A percentile compares a stretch with the other conserved stretches of the same genome.
phyloP scores from a whole-genome alignment of 805 yeast species.

The Monosporozyma aerobia region DNA sequence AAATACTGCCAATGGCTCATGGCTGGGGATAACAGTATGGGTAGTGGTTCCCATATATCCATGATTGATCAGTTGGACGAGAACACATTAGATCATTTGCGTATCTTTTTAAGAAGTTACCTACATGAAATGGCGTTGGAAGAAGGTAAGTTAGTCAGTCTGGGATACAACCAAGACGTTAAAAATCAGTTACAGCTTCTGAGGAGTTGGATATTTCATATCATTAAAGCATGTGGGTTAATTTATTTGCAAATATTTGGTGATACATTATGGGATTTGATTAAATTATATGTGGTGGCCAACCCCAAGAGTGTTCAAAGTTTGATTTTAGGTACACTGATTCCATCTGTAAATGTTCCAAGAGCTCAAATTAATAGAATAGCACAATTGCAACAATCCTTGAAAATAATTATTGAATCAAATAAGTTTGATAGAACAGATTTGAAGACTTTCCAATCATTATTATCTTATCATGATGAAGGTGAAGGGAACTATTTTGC shows the following conservation, averaged over 20 bases:
- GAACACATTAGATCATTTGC: constrained; percentile 50
- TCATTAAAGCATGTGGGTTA: constrained; percentile 44
- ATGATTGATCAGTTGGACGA: constrained; percentile 37
- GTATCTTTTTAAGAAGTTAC: constrained; percentile 46
- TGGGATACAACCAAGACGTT: constrained; percentile 69
- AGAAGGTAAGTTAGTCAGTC: constrained; percentile 48
- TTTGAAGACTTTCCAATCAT: constrained; percentile 35
- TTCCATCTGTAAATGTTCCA: constrained; percentile 23
- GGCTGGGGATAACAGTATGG: constrained; percentile 8
- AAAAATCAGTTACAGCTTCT: constrained; percentile 40
- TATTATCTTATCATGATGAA: constrained; percentile 29
- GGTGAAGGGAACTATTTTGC: constrained; percentile 34
- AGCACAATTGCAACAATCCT: constrained; percentile 42
- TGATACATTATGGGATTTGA: constrained; percentile 56
- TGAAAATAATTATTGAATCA: constrained; percentile 39
- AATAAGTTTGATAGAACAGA: constrained; percentile 40
- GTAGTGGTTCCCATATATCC: constrained; percentile 8
- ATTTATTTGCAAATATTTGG: constrained; percentile 50
- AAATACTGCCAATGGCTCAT: constrained; percentile 41
- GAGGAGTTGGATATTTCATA: constrained; percentile 41
- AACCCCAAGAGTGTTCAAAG: constrained; percentile 40
- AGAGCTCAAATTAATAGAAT: constrained; percentile 29
- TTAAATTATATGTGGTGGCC: constrained; percentile 41
- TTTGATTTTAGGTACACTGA: constrained; percentile 43
- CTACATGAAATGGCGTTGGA: constrained; percentile 56